Conservation (phyloP, 176 grass and related monocot species). For the Alloteropsis semialata region DNA sequence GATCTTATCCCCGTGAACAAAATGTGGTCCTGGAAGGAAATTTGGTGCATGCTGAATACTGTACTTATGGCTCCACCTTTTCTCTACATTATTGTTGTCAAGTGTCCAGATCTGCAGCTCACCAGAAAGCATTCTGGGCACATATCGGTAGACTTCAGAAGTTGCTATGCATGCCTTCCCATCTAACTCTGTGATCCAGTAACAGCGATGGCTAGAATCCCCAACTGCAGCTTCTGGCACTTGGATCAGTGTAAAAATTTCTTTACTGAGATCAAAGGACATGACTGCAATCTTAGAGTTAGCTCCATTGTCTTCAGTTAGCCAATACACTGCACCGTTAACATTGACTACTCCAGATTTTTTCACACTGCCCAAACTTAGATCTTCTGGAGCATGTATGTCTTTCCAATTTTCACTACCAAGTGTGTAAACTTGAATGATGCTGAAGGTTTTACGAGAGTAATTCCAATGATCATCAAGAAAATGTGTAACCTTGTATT, state of each 20-base stretch:
- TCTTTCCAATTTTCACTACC: neutral
- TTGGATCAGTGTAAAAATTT: too few species aligned
- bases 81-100: neutral
- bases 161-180: too few species aligned
- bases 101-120: neutral
- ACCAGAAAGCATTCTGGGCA: too few species aligned
- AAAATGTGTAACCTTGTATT: constrained; percentile 23
- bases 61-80: neutral
- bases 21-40: neutral
- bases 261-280: too few species aligned
- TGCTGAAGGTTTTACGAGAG: neutral
- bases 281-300: too few species aligned
- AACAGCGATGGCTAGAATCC: too few species aligned
- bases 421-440: constrained; percentile 28
- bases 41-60: neutral
- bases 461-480: neutral
- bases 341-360: too few species aligned
- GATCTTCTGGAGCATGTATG: neutral
- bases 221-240: too few species aligned
- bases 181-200: too few species aligned
- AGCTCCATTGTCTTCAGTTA: too few species aligned
- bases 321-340: too few species aligned
- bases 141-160: too few species aligned
- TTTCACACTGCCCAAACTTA: neutral
- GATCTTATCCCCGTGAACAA: constrained; percentile 1